Base-by-base conservation (phyloP, 306 rosid species). In the Neltuma alba region DNA sequence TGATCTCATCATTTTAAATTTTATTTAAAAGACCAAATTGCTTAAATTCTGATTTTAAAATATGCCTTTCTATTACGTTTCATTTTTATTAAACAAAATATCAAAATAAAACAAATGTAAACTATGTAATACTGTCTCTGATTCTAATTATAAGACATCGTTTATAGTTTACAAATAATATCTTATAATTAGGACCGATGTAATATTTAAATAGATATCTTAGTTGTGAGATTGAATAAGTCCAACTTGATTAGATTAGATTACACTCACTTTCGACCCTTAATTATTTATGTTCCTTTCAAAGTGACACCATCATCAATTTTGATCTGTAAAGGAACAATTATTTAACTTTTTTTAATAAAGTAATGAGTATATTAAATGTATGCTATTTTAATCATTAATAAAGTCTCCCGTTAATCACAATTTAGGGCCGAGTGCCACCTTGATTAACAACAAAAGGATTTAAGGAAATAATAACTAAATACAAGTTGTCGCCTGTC, bases 361-460 rank as follows among this genome's bases (percentile, higher is more conserved):
- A 63, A 34, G 20, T 9, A 64, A 64, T 20, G 14, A 16, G 28
- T 21, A n/a, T n/a, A n/a, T n/a, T n/a, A 12, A 0, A 10, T 67
- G 2, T 23, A 13, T 10, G 34, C 40, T 68, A 2, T 31, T 25
- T 68, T 41, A 41, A 25, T 23, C 15, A 14, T 40, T 25, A 2
- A 25, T n/a, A n/a, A 68, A 68, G 12, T 12, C 36, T 41, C 20
- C 12, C 20, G 1, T 36, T 38, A 67, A 21, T 67, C 50, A 13
- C 72, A 38, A 67, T n/a, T 67, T 21, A 23, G 1, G 72, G 52
- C 44, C 55, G 4, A 68, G 14, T 68, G 74, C 55, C 74, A 68
- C 74, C 55, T 68, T 23, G 20, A 5, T 40, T 40, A 12, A 23
- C 6, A 10, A 68, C 73, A 68, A 3, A 23, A 13, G 3, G 34